Base-by-base conservation (phyloP, 169 alveolate genomes). In the Haemoproteus tartakovskyi region DNA sequence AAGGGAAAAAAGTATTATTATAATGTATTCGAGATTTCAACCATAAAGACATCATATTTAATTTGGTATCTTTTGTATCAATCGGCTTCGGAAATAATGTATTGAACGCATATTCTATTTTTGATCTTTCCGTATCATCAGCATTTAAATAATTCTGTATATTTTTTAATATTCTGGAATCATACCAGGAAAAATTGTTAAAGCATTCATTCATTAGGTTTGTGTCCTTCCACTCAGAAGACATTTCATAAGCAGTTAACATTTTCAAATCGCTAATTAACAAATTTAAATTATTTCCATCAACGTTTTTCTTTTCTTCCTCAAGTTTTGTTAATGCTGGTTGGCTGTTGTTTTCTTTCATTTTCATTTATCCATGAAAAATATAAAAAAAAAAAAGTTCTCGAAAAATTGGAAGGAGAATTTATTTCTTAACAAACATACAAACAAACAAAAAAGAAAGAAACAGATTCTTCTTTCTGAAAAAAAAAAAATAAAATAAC, bases 161-260 rank as follows among this genome's bases (percentile, higher is more conserved):
- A 16, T 85, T 74, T 37, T 54, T 60, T 4, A 79, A 26, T 5
- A 85, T 82, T n/a, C 78, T 74, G 1, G 88, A 48, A 27, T 85
- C 90, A 21, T 40, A 63, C 90, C 90, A 85, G 6, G 90, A 85
- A 52, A 85, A 45, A 21, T 54, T 63, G 26, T 85, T 61, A 74
- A 85, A 85, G 24, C 88, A 79, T 38, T 48, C 63, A 24, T 79
- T 54, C 90, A 85, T 85, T 59, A 80, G 70, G 27, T 60, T 43
- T 30, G 80, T 70, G 62, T 85, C 90, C 33, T 85, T 85, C 90
- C 90, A 85, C 33, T 51, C 87, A 11, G 88, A 85, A 8, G 90
- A 85, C 60, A 80, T 43, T 36, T 79, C 79, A 57, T 85, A 85
- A 0, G 90, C 90, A 16, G 78, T 52, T 48, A 85, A 36, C 88